Evolutionary conservation across 441 rosid species (phyloP), one percentile per base, ranked within the genome.

Genomic region (Adansonia gregorii): DNA sequence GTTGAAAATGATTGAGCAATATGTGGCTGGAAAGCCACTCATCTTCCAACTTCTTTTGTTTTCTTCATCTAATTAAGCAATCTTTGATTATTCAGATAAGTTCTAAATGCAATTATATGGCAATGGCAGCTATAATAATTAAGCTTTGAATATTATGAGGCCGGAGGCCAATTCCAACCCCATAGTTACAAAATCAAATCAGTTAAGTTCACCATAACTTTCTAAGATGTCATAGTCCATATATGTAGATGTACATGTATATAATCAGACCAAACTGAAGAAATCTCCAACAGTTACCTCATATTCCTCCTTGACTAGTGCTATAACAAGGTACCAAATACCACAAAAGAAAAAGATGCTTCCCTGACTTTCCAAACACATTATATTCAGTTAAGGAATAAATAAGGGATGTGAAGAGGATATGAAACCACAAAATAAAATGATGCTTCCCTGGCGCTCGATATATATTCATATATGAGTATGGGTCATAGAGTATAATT

Each of bases 31-130:
- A 67, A 11, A 43, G 71, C 22, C 73, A 69, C 45, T 69, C 73
- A 69, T 14, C 22, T 69, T 69, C 58, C 58, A 69, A 69, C 73
- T 49, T 6, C 58, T 68, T 67, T 68, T 68, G 41, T 68, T 69
- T 66, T 43, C 52, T 17, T 17, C 22, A 67, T 41, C n/a, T 67
- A 67, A 41, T 67, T 67, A 19, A 8, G n/a, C 4, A 67, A 45
- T 67, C n/a, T 4, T 24, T 24, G 19, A 3, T 64, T 22, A 49
- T 12, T 49, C 43, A 24, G 22, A 69, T 6, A 69, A 2, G 56
- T 69, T 27, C 45, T n/a, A 24, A n/a, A 22, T 6, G 58, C 19
- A 68, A 69, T 51, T 27, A 70, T 70, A 51, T 51, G 20, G 46
- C 10, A 51, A 51, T 51, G 20, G 46, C 10, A 51, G 12, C 22